Evolutionary conservation across 164 flowering plant genomes (phyloP).

Genomic region (Vitis rupestris): DNA sequence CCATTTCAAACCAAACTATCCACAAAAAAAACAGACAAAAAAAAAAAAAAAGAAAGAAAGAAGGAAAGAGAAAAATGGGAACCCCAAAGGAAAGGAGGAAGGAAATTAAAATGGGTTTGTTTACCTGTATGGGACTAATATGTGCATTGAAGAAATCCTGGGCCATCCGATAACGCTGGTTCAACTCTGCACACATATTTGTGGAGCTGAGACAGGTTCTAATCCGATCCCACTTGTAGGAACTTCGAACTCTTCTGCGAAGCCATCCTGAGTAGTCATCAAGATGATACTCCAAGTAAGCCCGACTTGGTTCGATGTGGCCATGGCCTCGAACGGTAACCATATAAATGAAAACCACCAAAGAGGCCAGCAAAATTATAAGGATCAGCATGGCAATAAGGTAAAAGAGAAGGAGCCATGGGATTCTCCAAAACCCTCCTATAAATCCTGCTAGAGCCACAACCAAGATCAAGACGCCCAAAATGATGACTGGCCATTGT

Average conservation of each 20-base stretch:
- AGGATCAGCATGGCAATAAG: constrained; percentile 74
- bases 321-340: constrained; percentile 75
- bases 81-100: not conserved
- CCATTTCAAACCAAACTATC: no score
- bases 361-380: constrained; percentile 48
- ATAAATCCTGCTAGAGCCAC: constrained; percentile 73
- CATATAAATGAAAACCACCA: constrained; percentile 71
- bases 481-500: constrained; percentile 89
- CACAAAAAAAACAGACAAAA: not conserved
- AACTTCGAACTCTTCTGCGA: constrained; percentile 50
- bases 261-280: constrained; percentile 83
- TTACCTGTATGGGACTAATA: constrained; percentile 78
- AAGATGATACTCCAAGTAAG: constrained; percentile 73
- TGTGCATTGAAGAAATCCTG: constrained; percentile 85
- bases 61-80: not conserved
- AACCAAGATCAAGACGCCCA: constrained; percentile 63
- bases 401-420: constrained; percentile 65
- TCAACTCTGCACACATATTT: constrained; percentile 60
- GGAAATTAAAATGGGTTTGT: not conserved
- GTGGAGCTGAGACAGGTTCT: constrained; percentile 63
- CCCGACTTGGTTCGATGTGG: constrained; percentile 68
- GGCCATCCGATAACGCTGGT: constrained; percentile 68
- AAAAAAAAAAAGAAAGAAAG: not conserved
- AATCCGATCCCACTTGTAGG: constrained; percentile 84
- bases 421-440: constrained; percentile 78